Conservation (phyloP, 495 filamentous ascomycete genomes). For the Penicillium roqueforti region DNA sequence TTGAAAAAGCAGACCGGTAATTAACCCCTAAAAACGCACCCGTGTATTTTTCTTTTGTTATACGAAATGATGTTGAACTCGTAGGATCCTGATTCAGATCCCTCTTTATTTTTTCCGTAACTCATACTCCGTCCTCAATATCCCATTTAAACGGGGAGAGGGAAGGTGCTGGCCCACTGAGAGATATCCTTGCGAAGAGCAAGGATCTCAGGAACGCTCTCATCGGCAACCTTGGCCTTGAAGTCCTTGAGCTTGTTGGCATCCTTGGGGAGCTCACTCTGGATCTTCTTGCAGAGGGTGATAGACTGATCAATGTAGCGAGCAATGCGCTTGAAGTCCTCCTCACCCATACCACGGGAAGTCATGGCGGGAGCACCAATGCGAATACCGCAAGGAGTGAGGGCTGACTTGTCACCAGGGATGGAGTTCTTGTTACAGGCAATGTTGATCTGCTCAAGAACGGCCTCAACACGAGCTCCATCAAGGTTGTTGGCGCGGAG, state of each 20-base stretch:
- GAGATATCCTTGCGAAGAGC: slow-evolving; percentile 85
- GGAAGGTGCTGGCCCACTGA: slow-evolving; percentile 84
- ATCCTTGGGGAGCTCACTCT: slow-evolving; percentile 82
- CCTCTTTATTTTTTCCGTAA: slow-evolving; percentile 21
- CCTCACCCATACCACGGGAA: slow-evolving; percentile 84
- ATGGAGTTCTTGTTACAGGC: slow-evolving; percentile 99
- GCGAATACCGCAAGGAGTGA: slow-evolving; percentile 91
- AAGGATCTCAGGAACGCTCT: slow-evolving; percentile 72
- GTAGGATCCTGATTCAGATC: slow-evolving; percentile 14
- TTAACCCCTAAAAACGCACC: slow-evolving; percentile 42
- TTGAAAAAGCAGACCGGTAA: slow-evolving; percentile 49
- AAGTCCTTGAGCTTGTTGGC: slow-evolving; percentile 99
- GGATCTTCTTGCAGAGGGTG: slow-evolving; percentile 78
- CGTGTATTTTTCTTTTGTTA: slow-evolving; percentile 27
- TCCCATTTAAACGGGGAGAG: slow-evolving; percentile 69
- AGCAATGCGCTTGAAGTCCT: slow-evolving; percentile 89
- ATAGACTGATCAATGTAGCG: slow-evolving; percentile 81
- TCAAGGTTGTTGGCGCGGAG: slow-evolving; percentile 75
- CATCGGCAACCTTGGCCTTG: slow-evolving; percentile 80
- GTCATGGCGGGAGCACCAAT: slow-evolving; percentile 98
- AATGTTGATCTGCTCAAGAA: slow-evolving; percentile 97
- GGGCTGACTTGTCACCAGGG: slow-evolving; percentile 94
- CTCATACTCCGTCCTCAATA: slow-evolving; percentile 4
- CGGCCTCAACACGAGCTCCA: slow-evolving; percentile 92
- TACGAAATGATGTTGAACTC: slow-evolving; percentile 34